Percentiles rank a stretch among this genome's conserved stretches.
phyloP scores from a whole-genome alignment of 1,284 basidiomycete species.

The Agaricales sp. region DNA sequence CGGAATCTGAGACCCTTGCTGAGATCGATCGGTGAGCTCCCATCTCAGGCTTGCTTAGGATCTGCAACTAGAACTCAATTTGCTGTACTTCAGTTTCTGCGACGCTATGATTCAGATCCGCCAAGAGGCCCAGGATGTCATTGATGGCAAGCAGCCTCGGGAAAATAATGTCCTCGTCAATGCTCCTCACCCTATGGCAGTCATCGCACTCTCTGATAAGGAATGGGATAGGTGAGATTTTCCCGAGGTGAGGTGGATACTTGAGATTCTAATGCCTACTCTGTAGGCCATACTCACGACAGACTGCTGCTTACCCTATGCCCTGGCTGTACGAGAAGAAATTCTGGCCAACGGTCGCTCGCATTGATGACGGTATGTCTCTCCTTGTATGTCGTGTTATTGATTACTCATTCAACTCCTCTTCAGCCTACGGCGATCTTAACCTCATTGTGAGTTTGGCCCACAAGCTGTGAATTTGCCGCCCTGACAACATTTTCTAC shows the following conservation, averaged over 20 bases:
- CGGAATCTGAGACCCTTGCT: slow-evolving; percentile 85
- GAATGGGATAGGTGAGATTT: slow-evolving; percentile 78
- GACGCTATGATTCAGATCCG: slow-evolving; percentile 97
- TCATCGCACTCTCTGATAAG: slow-evolving; percentile 56
- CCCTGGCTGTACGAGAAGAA: slow-evolving; percentile 75
- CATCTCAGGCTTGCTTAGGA: not conserved
- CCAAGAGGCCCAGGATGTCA: slow-evolving; percentile 83
- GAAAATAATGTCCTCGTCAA: slow-evolving; percentile 91
- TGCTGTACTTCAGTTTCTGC: slow-evolving; percentile 55
- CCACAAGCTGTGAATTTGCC: slow-evolving; percentile 4
- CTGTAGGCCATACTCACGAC: slow-evolving; percentile 73
- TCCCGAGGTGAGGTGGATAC: not conserved
- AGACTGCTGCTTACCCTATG: slow-evolving; percentile 79
- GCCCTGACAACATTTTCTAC: slow-evolving; percentile 5
- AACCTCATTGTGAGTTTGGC: slow-evolving; percentile 65
- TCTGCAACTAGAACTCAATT: slow-evolving; percentile 5
- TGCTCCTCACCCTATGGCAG: slow-evolving; percentile 83
- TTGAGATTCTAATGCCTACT: not conserved
- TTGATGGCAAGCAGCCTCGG: slow-evolving; percentile 74
- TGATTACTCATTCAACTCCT: slow-evolving; percentile 25
- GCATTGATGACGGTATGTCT: slow-evolving; percentile 92
- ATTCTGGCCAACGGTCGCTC: slow-evolving; percentile 88
- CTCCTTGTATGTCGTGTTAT: slow-evolving; percentile 27
- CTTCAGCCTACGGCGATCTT: slow-evolving; percentile 76
- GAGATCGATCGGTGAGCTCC: slow-evolving; percentile 69